Evolutionary conservation across 1,284 basidiomycete species (phyloP).

Genomic region (Trichosporon ovoides): DNA sequence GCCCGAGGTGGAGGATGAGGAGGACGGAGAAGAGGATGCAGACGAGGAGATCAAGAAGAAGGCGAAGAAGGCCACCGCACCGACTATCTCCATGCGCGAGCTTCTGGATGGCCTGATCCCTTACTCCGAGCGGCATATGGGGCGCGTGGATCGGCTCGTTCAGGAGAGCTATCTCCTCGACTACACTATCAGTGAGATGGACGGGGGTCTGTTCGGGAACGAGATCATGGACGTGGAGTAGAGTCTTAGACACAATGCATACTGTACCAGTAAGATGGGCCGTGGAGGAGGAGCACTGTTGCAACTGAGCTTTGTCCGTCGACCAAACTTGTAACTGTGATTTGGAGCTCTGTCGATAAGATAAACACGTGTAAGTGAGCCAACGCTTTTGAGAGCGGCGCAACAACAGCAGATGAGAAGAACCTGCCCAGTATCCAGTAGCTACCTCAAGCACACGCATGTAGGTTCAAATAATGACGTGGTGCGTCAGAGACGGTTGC

Average conservation of each 20-base stretch:
- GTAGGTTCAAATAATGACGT: too few species aligned
- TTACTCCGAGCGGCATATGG: constrained; percentile 88
- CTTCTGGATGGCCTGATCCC: constrained; percentile 80
- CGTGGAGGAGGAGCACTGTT: too few species aligned
- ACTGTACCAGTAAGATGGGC: too few species aligned
- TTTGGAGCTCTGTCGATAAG: too few species aligned
- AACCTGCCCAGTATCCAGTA: too few species aligned
- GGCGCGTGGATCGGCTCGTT: constrained; percentile 75
- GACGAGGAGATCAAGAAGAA: constrained; percentile 20
- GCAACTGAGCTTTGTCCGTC: too few species aligned
- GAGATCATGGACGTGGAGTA: constrained; percentile 41
- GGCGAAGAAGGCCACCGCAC: constrained; percentile 14
- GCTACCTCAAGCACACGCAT: too few species aligned
- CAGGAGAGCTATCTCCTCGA: constrained; percentile 93
- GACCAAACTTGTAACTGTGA: too few species aligned
- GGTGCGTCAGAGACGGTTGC: too few species aligned
- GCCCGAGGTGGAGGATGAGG: constrained; percentile 41
- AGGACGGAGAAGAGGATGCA: constrained; percentile 30
- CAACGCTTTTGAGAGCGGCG: too few species aligned
- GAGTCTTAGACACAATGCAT: neutral
- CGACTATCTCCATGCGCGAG: constrained; percentile 56
- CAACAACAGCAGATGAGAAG: too few species aligned
- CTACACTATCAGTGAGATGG: constrained; percentile 88
- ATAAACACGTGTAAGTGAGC: too few species aligned
- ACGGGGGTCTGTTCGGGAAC: constrained; percentile 53